These are phyloP conservation scores for Golubevia pallescens DNA, from an alignment of 1,284 basidiomycete genomes.

Conservation along the genomic window DNA sequence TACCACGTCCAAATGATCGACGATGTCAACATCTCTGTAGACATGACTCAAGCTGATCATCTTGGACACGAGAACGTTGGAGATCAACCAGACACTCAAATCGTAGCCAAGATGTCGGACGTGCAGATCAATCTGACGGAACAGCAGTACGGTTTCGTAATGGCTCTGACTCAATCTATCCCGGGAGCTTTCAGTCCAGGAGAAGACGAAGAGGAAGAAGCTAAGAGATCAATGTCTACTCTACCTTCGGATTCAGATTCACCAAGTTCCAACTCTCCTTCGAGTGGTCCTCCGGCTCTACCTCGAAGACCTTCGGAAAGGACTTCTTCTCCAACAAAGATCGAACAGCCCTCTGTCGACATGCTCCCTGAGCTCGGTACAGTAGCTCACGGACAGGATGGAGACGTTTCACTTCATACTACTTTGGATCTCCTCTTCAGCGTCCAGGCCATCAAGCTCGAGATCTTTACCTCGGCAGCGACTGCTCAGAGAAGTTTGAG, in stretches of 20 bases:
- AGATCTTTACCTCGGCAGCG: constrained; percentile 81
- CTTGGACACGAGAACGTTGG: constrained; percentile 13
- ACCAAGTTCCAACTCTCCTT: neutral
- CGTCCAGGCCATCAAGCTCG: constrained; percentile 80
- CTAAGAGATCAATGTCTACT: neutral
- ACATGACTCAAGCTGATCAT: constrained; percentile 71
- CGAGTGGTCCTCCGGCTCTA: neutral
- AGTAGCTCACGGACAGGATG: constrained; percentile 49
- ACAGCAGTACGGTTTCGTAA: constrained; percentile 81
- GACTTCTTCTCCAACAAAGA: neutral
- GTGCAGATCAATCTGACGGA: constrained; percentile 88
- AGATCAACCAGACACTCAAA: constrained; percentile 14
- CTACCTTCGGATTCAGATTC: neutral
- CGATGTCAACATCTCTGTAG: constrained; percentile 80
- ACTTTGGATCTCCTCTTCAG: constrained; percentile 79
- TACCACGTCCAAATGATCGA: constrained; percentile 77
- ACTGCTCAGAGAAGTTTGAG: constrained; percentile 72
- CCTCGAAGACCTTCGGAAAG: constrained; percentile 8
- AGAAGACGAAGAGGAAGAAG: constrained; percentile 60
- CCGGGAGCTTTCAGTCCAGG: constrained; percentile 71
- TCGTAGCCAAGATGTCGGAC: constrained; percentile 81
- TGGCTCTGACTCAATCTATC: constrained; percentile 76
- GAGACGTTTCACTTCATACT: constrained; percentile 41
- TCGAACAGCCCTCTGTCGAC: constrained; percentile 58
- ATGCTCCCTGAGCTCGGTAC: constrained; percentile 68